These are phyloP conservation scores for Citrullus mucosospermus DNA, from an alignment of 306 rosid species.

Conservation along the genomic window DNA sequence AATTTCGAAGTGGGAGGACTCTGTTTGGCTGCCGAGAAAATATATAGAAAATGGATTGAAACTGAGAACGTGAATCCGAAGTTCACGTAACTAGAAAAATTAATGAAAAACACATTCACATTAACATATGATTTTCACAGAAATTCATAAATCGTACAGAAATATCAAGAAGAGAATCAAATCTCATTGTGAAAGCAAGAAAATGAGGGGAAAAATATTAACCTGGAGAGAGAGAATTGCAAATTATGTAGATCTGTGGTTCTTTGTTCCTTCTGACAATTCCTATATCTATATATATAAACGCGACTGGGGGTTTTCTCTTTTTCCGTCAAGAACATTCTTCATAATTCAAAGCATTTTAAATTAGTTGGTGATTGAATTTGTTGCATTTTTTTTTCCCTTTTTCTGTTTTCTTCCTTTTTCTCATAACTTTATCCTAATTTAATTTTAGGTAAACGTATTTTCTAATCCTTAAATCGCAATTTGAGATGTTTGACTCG, in stretches of 20 bases:
- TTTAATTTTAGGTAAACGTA: neutral
- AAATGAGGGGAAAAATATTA: neutral
- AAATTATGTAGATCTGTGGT: neutral
- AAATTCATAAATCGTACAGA: neutral
- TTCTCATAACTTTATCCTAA: neutral
- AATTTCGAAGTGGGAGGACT: neutral
- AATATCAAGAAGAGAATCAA: neutral
- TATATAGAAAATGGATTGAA: neutral
- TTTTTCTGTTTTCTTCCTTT: neutral
- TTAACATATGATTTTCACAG: neutral
- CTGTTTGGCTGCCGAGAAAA: constrained; percentile 18
- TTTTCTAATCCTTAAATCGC: no score
- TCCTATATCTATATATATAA: neutral
- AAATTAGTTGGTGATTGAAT: neutral
- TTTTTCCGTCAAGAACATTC: neutral
- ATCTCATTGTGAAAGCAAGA: neutral
- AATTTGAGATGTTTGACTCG: no score
- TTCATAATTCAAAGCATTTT: neutral
- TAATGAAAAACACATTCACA: neutral
- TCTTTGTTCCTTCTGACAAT: neutral
- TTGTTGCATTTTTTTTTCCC: neutral
- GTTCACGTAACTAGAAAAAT: neutral
- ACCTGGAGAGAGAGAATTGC: neutral
- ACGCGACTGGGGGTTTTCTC: no score
- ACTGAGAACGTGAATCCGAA: neutral